phyloP scores from a whole-genome alignment of 2,329 filamentous ascomycete species.

The Alternaria hordeiaustralica region DNA sequence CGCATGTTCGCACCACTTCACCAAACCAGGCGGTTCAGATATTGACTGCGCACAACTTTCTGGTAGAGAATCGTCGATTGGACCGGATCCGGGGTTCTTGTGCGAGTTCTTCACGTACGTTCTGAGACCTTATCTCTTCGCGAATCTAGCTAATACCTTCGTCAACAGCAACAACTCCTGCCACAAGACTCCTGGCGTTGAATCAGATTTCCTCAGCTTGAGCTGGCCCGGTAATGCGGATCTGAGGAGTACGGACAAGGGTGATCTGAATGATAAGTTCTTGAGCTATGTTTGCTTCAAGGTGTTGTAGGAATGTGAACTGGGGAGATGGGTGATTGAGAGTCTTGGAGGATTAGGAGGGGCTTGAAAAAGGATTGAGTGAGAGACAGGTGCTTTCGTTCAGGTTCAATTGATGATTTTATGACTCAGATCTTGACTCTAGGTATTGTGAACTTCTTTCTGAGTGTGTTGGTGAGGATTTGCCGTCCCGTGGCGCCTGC shows the following conservation, averaged over 20 bases:
- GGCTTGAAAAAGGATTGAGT: not conserved
- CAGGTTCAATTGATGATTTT: not conserved
- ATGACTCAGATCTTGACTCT: not conserved
- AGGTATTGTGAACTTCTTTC: accelerated
- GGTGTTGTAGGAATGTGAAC: not conserved
- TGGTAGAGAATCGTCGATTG: conserved; percentile 22
- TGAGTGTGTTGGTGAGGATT: not conserved
- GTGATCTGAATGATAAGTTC: conserved; percentile 28
- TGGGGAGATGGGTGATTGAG: not conserved
- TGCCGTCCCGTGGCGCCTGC: not conserved
- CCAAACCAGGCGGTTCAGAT: conserved; percentile 18
- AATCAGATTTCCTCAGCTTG: conserved; percentile 14
- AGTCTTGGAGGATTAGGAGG: not conserved
- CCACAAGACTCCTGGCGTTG: conserved; percentile 11
- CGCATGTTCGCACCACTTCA: conserved; percentile 18
- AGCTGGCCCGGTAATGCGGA: conserved; percentile 21
- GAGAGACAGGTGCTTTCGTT: not conserved
- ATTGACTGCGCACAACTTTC: conserved; percentile 25
- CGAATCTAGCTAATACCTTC: not conserved
- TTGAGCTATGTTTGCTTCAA: conserved; percentile 20
- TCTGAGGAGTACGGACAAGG: conserved; percentile 20
- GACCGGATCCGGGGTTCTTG: conserved; percentile 29
- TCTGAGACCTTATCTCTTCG: too few relatives aligned
- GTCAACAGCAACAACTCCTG: conserved; percentile 26
- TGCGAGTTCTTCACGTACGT: conserved; percentile 43